These are phyloP conservation scores for Penicillium sp. DNA, from an alignment of 2,329 filamentous ascomycete genomes.

Conservation along the genomic window DNA sequence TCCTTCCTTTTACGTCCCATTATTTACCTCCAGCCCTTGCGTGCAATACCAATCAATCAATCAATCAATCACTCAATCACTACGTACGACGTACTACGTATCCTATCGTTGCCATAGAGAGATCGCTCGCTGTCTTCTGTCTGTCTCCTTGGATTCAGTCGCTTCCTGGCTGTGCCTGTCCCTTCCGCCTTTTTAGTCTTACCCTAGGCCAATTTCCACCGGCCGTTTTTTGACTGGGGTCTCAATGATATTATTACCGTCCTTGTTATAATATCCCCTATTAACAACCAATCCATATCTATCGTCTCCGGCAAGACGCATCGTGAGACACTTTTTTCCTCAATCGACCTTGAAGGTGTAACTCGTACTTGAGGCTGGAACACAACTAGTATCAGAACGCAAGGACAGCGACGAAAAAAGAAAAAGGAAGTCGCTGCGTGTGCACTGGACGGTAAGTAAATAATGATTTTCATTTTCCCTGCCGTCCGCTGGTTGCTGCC, in stretches of 20 bases:
- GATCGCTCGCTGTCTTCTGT: not conserved
- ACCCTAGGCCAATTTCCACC: not conserved
- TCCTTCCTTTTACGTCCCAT: slow-evolving; percentile 5
- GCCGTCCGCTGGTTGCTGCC: not conserved
- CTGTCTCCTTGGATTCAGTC: not conserved
- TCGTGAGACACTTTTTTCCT: slow-evolving; percentile 8
- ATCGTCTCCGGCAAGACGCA: slow-evolving; percentile 11
- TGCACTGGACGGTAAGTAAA: not conserved
- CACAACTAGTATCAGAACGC: slow-evolving; percentile 8
- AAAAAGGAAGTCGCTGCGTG: not conserved
- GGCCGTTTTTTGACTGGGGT: not conserved
- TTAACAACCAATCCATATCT: not conserved
- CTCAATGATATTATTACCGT: not conserved
- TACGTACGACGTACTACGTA: too few species aligned
- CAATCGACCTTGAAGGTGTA: slow-evolving; percentile 10
- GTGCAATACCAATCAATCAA: not conserved
- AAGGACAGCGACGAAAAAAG: not conserved
- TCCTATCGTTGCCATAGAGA: not conserved
- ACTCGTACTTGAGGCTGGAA: slow-evolving; percentile 7
- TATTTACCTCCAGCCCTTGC: slow-evolving; percentile 11
- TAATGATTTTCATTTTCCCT: not conserved
- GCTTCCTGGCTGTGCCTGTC: slow-evolving; percentile 11
- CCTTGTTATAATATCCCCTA: slow-evolving; percentile 5
- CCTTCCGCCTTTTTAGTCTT: slow-evolving; percentile 5
- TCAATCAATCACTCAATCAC: not conserved